A percentile compares a stretch with the other conserved stretches of the same genome.
Conservation (phyloP, 2,329 filamentous ascomycete genomes). For the Sarocladiaceae sp. region DNA sequence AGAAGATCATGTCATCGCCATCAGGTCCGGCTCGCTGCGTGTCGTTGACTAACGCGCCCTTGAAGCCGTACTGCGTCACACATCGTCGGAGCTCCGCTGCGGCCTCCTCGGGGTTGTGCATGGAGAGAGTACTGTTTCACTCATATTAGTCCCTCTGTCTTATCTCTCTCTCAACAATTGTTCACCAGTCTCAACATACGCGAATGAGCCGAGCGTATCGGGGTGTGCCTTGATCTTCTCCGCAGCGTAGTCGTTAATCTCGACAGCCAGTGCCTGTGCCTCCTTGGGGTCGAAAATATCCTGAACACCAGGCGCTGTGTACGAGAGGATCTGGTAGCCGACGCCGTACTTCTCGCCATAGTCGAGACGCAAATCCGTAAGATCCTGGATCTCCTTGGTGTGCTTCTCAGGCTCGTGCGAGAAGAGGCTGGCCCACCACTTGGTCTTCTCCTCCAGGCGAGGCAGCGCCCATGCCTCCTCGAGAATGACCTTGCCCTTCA, state of each 20-base stretch:
- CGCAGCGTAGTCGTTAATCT: constrained; percentile 36
- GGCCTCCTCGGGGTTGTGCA: constrained; percentile 47
- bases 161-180: background rate
- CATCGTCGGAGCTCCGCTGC: constrained; percentile 44
- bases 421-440: constrained; percentile 57
- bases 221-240: constrained; percentile 29
- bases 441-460: constrained; percentile 49
- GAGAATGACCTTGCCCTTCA: constrained; percentile 49
- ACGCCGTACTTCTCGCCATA: constrained; percentile 40
- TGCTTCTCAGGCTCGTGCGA: constrained; percentile 53
- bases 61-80: constrained; percentile 53
- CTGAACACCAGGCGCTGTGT: constrained; percentile 42
- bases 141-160: background rate
- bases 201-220: constrained; percentile 40
- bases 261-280: constrained; percentile 33
- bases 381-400: constrained; percentile 43
- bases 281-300: constrained; percentile 34
- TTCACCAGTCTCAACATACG: constrained; percentile 17
- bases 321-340: constrained; percentile 41
- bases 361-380: constrained; percentile 33
- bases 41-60: constrained; percentile 56
- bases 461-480: constrained; percentile 58
- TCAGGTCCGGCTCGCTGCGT: constrained; percentile 51
- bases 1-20: constrained; percentile 57
- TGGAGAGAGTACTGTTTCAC: constrained; percentile 34